These are phyloP conservation scores for Bryum argenteum DNA, from an alignment of 225 moss, liverwort and hornwort genomes.

Conservation along the genomic window DNA sequence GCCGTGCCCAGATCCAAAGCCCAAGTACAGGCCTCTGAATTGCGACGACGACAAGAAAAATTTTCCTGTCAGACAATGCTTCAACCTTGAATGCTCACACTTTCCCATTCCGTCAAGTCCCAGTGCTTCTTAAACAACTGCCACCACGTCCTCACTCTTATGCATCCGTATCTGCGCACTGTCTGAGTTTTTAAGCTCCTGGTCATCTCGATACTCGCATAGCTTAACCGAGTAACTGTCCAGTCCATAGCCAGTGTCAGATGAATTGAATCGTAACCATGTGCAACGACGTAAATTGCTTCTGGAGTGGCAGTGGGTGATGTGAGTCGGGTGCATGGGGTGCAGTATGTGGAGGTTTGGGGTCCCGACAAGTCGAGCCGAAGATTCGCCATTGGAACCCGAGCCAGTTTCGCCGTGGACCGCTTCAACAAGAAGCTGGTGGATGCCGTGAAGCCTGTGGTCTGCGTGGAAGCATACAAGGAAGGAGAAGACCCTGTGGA, in stretches of 20 bases:
- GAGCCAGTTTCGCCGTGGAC: slow-evolving; percentile 52
- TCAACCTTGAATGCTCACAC: background rate
- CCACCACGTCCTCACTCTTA: background rate
- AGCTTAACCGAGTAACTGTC: background rate
- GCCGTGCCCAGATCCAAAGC: slow-evolving; percentile 31
- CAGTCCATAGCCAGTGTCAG: background rate
- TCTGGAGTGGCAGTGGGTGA: background rate
- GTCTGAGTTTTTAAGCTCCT: background rate
- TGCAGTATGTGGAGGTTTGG: slow-evolving; percentile 54
- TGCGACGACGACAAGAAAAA: slow-evolving; percentile 45
- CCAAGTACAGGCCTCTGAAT: slow-evolving; percentile 33
- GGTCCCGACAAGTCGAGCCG: slow-evolving; percentile 36
- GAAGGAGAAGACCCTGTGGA: slow-evolving; percentile 52
- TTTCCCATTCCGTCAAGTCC: too few relatives aligned
- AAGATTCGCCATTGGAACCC: slow-evolving; percentile 46
- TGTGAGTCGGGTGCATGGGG: background rate
- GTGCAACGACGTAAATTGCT: background rate
- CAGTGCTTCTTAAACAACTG: background rate
- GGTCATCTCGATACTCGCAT: background rate
- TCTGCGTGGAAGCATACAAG: slow-evolving; percentile 59
- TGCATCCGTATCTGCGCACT: background rate
- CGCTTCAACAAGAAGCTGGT: slow-evolving; percentile 55
- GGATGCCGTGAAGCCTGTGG: slow-evolving; percentile 53
- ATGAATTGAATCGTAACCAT: background rate
- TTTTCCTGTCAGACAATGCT: slow-evolving; percentile 36